These are phyloP conservation scores for Chlorella sp. DNA, from an alignment of 139 green algal genomes.

Conservation along the genomic window DNA sequence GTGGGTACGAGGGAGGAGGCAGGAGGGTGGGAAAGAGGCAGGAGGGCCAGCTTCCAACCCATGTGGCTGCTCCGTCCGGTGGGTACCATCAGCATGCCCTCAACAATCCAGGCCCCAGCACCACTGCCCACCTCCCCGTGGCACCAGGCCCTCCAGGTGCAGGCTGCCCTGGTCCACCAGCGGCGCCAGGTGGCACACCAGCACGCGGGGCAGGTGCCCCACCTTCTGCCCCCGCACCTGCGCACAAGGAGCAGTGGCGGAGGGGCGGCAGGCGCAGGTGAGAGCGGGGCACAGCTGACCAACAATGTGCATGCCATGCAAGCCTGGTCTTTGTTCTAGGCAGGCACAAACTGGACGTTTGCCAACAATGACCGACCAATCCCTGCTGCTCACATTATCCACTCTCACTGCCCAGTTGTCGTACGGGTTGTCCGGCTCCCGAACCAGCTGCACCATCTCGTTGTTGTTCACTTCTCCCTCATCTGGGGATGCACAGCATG, in stretches of 20 bases:
- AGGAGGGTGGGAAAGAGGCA: background rate
- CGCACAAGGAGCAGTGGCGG: too few relatives aligned
- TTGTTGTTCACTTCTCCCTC: conserved; percentile 48
- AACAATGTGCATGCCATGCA: too few relatives aligned
- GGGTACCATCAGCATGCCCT: too few relatives aligned
- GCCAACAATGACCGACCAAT: too few relatives aligned
- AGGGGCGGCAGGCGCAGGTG: too few relatives aligned
- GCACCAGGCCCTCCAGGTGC: conserved; percentile 51
- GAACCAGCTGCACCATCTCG: conserved; percentile 64
- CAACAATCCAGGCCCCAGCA: too few relatives aligned
- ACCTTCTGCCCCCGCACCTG: conserved; percentile 14
- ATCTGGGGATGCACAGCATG: background rate
- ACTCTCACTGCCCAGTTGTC: conserved; percentile 71
- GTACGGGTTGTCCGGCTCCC: conserved; percentile 72
- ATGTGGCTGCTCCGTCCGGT: background rate
- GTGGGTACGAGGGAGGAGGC: background rate
- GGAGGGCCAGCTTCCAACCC: background rate
- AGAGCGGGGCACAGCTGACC: too few relatives aligned
- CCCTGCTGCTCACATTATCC: conserved; percentile 63
- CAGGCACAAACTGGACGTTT: too few relatives aligned
- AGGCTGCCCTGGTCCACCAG: conserved; percentile 54
- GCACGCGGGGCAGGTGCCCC: conserved; percentile 19
- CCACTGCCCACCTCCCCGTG: background rate
- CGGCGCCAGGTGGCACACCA: conserved; percentile 42
- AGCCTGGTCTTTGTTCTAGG: too few relatives aligned